Evolutionary conservation across 1,284 basidiomycete genomes (phyloP).

Genomic region (Ustilago cynodontis): DNA sequence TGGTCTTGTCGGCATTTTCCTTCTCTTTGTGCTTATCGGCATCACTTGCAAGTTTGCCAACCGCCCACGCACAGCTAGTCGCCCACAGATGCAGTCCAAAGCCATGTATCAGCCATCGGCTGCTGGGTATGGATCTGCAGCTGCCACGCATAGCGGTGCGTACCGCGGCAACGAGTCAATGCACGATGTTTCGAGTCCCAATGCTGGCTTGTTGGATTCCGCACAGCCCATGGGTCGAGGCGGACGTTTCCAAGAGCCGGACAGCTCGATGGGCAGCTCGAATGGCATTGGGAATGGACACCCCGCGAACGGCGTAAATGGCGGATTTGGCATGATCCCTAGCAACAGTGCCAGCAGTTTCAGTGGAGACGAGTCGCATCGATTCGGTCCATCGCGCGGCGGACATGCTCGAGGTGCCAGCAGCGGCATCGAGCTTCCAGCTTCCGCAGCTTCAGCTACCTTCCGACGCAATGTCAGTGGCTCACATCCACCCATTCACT

Average conservation of each 20-base stretch:
- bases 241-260: conserved; percentile 41
- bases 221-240: conserved; percentile 53
- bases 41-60: conserved; percentile 48
- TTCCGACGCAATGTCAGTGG: conserved; percentile 51
- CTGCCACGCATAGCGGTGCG: conserved; percentile 7
- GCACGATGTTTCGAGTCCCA: conserved; percentile 42
- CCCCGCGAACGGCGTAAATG: conserved; percentile 2
- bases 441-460: conserved; percentile 42
- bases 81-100: conserved; percentile 17
- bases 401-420: conserved; percentile 46
- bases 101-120: conserved; percentile 54
- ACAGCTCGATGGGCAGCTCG: conserved; percentile 39
- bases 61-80: conserved; percentile 29
- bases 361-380: conserved; percentile 28
- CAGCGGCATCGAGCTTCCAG: conserved; percentile 50
- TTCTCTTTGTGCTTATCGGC: conserved; percentile 44
- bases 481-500: conserved; percentile 42
- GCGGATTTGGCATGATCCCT: conserved; percentile 34
- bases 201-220: conserved; percentile 41
- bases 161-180: conserved; percentile 27
- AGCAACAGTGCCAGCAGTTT: conserved; percentile 42
- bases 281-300: conserved; percentile 16
- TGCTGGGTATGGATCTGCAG: conserved; percentile 44
- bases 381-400: conserved; percentile 18
- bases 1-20: conserved; percentile 41